Conservation (phyloP, 2,329 filamentous ascomycete genomes). For the Fusarium tanahbumbuense region DNA sequence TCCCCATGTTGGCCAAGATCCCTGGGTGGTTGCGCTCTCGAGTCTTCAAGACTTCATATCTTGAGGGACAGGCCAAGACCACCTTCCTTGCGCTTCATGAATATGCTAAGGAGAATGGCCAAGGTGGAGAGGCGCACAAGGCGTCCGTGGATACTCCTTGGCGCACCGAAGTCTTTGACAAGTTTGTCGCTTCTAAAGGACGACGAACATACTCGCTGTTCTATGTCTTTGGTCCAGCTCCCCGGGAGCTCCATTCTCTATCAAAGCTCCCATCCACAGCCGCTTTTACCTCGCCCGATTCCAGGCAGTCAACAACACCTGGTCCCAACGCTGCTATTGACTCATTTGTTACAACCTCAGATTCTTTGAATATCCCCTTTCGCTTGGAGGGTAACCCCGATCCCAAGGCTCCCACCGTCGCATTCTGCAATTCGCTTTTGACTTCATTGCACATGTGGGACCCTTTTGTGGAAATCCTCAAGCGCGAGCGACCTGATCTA, state of each 20-base stretch:
- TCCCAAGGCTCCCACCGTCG: conserved; percentile 75
- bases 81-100: conserved; percentile 77
- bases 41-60: conserved; percentile 73
- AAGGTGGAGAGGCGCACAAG: conserved; percentile 72
- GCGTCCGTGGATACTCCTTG: conserved; percentile 72
- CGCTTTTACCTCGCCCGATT: conserved; percentile 66
- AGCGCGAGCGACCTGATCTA: conserved; percentile 69
- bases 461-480: conserved; percentile 72
- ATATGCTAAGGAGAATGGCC: conserved; percentile 73
- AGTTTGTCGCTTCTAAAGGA: conserved; percentile 67
- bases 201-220: conserved; percentile 76
- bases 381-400: conserved; percentile 78
- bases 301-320: conserved; percentile 65
- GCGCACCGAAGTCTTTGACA: conserved; percentile 67
- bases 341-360: conserved; percentile 75
- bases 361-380: conserved; percentile 77
- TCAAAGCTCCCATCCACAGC: conserved; percentile 60
- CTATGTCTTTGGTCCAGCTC: conserved; percentile 82
- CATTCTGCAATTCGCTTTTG: conserved; percentile 84
- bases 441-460: conserved; percentile 87
- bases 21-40: conserved; percentile 83
- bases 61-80: conserved; percentile 65
- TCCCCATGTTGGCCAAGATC: conserved; percentile 75
- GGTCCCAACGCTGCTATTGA: conserved; percentile 66
- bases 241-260: conserved; percentile 73